phyloP scores from a whole-genome alignment of 805 yeast species.

The Kuraishia capsulata region DNA sequence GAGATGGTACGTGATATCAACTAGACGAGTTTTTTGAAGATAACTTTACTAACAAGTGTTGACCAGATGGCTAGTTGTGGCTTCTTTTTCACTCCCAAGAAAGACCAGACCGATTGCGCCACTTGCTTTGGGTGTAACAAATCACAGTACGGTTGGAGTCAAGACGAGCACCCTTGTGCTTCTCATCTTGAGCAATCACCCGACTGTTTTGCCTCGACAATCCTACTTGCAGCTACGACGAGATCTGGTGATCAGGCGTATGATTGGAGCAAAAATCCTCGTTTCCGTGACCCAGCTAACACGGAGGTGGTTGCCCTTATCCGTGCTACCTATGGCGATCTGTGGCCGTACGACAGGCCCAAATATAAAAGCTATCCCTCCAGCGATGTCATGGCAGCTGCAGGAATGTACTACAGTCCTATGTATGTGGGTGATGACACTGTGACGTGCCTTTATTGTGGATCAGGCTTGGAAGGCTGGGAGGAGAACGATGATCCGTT shows the following conservation, averaged over 20 bases:
- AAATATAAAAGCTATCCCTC: constrained; percentile 26
- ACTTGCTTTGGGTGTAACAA: constrained; percentile 51
- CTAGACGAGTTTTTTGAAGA: neutral
- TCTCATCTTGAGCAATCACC: constrained; percentile 17
- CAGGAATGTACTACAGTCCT: constrained; percentile 60
- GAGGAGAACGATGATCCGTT: constrained; percentile 54
- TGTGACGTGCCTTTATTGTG: constrained; percentile 59
- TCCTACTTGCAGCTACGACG: constrained; percentile 10
- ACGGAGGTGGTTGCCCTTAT: constrained; percentile 23
- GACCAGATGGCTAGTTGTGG: constrained; percentile 44
- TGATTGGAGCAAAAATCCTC: constrained; percentile 12
- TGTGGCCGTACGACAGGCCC: constrained; percentile 35
- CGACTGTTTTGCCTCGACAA: constrained; percentile 12
- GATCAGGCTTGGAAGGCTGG: constrained; percentile 64
- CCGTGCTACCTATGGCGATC: constrained; percentile 26
- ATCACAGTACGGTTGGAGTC: constrained; percentile 49
- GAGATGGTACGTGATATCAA: neutral
- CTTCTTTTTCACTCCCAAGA: constrained; percentile 47
- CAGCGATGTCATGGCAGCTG: constrained; percentile 34
- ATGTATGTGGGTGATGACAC: constrained; percentile 36
- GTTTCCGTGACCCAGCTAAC: constrained; percentile 25
- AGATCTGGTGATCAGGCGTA: constrained; percentile 5
- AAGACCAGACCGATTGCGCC: constrained; percentile 36
- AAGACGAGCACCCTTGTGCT: constrained; percentile 11
- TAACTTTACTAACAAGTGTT: neutral